phyloP scores from a whole-genome alignment of 2,329 filamentous ascomycete genomes.

The Diaporthe ampelina region DNA sequence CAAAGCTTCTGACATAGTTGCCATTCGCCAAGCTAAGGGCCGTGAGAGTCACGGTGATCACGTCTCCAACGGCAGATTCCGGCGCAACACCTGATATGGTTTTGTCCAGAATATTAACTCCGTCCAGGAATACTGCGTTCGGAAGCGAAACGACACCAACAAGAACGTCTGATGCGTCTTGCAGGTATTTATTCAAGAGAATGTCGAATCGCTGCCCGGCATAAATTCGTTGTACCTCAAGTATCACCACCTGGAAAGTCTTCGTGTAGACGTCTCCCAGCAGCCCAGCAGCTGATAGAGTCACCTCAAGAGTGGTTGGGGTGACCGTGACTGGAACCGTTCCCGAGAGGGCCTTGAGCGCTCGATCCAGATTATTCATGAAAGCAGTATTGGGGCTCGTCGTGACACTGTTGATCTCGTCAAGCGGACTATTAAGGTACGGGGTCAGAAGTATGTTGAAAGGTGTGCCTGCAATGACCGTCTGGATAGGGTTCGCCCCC shows the following conservation, averaged over 20 bases:
- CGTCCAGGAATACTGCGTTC: neutral
- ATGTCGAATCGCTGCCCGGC: neutral
- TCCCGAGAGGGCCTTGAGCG: neutral
- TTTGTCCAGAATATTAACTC: neutral
- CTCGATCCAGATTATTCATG: neutral
- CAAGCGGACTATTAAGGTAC: slow-evolving; percentile 6
- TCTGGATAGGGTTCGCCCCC: neutral
- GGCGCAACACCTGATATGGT: slow-evolving; percentile 1
- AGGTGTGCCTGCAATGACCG: neutral
- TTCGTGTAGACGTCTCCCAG: neutral
- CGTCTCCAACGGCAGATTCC: neutral
- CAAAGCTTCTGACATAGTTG: slow-evolving; percentile 1
- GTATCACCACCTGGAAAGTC: neutral
- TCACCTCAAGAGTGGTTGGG: neutral
- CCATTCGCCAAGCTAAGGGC: no score
- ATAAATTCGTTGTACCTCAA: neutral
- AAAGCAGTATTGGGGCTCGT: neutral
- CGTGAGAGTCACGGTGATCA: slow-evolving; percentile 1
- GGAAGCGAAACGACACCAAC: neutral
- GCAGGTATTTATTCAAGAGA: neutral
- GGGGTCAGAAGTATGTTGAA: neutral
- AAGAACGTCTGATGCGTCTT: neutral
- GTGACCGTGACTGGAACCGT: neutral
- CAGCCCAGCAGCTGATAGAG: neutral
- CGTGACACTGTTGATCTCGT: neutral